A percentile compares a stretch with the other conserved stretches of the same genome.
Conservation (phyloP, 225 moss, liverwort and hornwort genomes). For the Pleurozium schreberi region DNA sequence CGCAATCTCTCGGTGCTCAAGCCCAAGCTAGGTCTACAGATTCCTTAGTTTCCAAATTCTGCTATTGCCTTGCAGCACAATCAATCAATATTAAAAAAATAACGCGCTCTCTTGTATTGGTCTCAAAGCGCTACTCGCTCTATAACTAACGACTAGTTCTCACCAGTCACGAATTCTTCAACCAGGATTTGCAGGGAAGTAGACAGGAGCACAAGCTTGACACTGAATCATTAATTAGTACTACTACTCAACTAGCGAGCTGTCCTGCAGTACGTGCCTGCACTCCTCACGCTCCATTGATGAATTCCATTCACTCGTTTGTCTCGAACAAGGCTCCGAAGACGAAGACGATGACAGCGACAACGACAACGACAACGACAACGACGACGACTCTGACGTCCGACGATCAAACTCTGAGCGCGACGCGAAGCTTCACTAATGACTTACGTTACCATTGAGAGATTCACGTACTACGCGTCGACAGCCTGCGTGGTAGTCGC, state of each 20-base stretch:
- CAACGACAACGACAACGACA: not conserved
- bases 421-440: not conserved
- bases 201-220: not conserved
- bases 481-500: not conserved
- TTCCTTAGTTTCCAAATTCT: not conserved
- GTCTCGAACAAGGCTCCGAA: not conserved
- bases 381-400: not conserved
- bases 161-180: not conserved
- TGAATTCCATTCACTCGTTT: not conserved
- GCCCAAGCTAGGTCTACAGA: not conserved
- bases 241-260: not conserved
- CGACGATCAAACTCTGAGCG: not conserved
- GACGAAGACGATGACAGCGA: not conserved
- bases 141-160: not conserved
- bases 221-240: not conserved
- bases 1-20: not conserved
- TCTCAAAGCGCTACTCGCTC: not conserved
- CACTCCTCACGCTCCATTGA: not conserved
- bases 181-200: not conserved
- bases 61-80: not conserved
- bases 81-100: not conserved
- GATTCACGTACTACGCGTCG: not conserved
- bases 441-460: not conserved
- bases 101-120: not conserved
- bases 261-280: not conserved